A percentile compares a stretch with the other conserved stretches of the same genome.
Conservation (phyloP, 2,329 filamentous ascomycete genomes). For the Xylariales sp. region DNA sequence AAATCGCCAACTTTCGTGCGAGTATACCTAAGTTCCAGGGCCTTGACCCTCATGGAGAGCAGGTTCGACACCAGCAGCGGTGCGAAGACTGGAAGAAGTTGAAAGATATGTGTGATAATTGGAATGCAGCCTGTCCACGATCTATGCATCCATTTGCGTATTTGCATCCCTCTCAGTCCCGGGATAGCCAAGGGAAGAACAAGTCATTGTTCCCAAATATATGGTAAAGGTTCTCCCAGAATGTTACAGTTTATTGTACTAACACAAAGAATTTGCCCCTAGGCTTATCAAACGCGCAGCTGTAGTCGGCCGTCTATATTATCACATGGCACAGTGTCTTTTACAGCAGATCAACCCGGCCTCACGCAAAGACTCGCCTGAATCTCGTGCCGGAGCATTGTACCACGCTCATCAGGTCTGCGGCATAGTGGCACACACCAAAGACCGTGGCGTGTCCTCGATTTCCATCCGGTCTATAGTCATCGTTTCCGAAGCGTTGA, state of each 20-base stretch:
- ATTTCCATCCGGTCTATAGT: conserved; percentile 76
- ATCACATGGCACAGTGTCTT: conserved; percentile 80
- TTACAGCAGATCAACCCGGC: conserved; percentile 76
- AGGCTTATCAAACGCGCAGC: conserved; percentile 81
- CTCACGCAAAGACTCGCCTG: conserved; percentile 52
- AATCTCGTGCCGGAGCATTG: conserved; percentile 66
- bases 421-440: conserved; percentile 81
- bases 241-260: too few relatives aligned
- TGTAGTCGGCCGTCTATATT: conserved; percentile 79
- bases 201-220: conserved; percentile 82
- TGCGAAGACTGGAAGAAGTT: conserved; percentile 74
- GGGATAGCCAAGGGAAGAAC: conserved; percentile 30
- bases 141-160: conserved; percentile 87
- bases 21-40: conserved; percentile 59
- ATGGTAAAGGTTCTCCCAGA: conserved; percentile 59
- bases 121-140: conserved; percentile 73
- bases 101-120: conserved; percentile 77
- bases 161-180: conserved; percentile 61
- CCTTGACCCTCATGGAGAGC: conserved; percentile 56
- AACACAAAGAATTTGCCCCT: too few relatives aligned
- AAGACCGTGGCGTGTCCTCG: conserved; percentile 73
- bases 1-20: conserved; percentile 80
- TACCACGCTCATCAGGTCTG: conserved; percentile 82
- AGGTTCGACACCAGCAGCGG: conserved; percentile 58
- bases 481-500: conserved; percentile 71